Evolutionary conservation across 768 basidiomycete genomes (phyloP), one percentile per base, ranked within the genome.

Genomic region (Galerina marginata): DNA sequence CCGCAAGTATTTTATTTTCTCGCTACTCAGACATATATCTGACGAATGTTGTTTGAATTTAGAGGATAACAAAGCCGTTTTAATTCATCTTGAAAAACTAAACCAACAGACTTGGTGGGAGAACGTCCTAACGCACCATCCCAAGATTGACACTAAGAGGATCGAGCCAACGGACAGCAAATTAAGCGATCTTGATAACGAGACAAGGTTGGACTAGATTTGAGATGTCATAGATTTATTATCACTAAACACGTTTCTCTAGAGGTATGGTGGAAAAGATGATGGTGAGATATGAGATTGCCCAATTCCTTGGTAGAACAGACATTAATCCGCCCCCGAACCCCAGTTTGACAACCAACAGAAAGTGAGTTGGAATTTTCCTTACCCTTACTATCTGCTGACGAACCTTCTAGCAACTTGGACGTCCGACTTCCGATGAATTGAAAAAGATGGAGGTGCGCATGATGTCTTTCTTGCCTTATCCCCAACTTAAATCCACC

Each of bases 261-360:
- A 93, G 97, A 65, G 95, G 92, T 2, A 92, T 99, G 92, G 97
- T 99, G 3, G 97, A 99, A 76, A 99, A 99, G 81, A 99, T 99
- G 97, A 99, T 99, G 96, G 96, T 96, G 77, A 67, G 50, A 47
- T 33, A 33, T 33, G 29, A 33, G 29, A 33, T 23, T 48, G 40
- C 51, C 42, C 16, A 46, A 20, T 54, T 40, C 9, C 52, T 47
- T 46, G 49, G 58, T 38, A 40, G 51, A 59, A 50, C 62, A 60
- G 6, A 44, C 42, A 15, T 23, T 40, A 7, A 25, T 42, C 50
- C 58, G 37, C 52, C 40, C 37, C 29, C 44, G 37, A 46, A 47
- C 25, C 46, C 14, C 64, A 91, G 90, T 92, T 90, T 63, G 90
- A 92, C 68, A 90, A 91, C 63, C 89, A 90, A 70, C 89, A 89